phyloP scores from a whole-genome alignment of 129 eudicot species.

The Artemisia tridentata region DNA sequence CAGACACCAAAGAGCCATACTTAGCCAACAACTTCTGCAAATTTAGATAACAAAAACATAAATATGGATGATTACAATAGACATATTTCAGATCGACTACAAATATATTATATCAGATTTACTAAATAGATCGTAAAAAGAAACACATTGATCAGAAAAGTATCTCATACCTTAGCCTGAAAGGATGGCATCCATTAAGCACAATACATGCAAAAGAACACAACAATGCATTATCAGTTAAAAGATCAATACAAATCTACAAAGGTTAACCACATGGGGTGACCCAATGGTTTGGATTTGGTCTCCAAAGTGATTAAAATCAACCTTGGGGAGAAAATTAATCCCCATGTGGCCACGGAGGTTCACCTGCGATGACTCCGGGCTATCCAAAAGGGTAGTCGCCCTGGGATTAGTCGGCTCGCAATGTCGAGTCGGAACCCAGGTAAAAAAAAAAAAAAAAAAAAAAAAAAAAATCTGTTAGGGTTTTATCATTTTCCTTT shows the following conservation, averaged over 20 bases:
- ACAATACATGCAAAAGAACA: slow-evolving; percentile 36
- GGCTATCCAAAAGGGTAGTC: too few species aligned
- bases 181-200: slow-evolving; percentile 27
- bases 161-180: slow-evolving; percentile 57
- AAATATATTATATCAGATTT: background rate
- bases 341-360: too few species aligned
- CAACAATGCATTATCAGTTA: slow-evolving; percentile 15
- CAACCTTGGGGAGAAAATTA: too few species aligned
- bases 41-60: background rate
- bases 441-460: too few species aligned
- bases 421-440: too few species aligned
- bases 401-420: too few species aligned
- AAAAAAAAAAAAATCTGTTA: too few species aligned
- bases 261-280: too few species aligned
- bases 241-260: background rate
- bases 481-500: background rate
- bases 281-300: too few species aligned
- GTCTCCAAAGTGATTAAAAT: too few species aligned
- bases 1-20: slow-evolving; percentile 49
- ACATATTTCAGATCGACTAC: background rate
- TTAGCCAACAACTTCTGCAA: slow-evolving; percentile 49
- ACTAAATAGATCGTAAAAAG: background rate
- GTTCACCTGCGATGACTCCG: too few species aligned
- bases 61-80: too few species aligned
- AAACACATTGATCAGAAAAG: slow-evolving; percentile 6